A percentile compares a stretch with the other conserved stretches of the same genome.
phyloP scores from a whole-genome alignment of 2,329 filamentous ascomycete species.

The Paraphaeosphaeria sporulosa region DNA sequence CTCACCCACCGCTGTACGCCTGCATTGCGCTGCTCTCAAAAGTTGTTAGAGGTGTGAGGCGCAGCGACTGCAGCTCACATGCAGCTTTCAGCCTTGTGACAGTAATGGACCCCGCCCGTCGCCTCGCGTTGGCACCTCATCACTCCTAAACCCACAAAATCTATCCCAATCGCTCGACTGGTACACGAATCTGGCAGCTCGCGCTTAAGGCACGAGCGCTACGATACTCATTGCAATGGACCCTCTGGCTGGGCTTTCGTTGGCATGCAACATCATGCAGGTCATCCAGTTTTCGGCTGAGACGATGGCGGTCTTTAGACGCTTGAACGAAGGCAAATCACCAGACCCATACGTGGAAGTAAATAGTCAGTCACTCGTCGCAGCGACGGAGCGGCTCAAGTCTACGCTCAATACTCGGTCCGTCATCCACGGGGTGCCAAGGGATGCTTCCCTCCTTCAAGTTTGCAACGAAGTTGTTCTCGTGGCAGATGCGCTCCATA shows the following conservation, averaged over 20 bases:
- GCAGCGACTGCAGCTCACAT: neutral
- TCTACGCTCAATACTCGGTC: neutral
- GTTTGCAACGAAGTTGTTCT: neutral
- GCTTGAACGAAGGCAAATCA: neutral
- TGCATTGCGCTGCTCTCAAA: neutral
- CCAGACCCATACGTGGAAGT: neutral
- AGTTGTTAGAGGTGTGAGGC: neutral
- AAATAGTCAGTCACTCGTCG: neutral
- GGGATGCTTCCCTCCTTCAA: neutral
- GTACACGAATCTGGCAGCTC: neutral
- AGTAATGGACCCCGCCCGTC: neutral
- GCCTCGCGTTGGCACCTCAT: neutral
- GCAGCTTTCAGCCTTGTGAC: neutral
- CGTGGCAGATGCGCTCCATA: neutral
- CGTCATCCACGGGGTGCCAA: neutral
- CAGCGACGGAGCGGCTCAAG: neutral
- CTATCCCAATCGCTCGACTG: neutral
- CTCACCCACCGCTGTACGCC: neutral
- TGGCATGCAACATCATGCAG: slow-evolving; percentile 14
- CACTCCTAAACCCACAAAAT: neutral
- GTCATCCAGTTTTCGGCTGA: slow-evolving; percentile 5
- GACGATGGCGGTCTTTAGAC: neutral
- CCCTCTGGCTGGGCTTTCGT: slow-evolving; percentile 5
- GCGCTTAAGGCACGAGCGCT: neutral
- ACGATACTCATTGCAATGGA: neutral